Base-by-base conservation (phyloP, 164 flowering plant genomes). In the Warburgia ugandensis region DNA sequence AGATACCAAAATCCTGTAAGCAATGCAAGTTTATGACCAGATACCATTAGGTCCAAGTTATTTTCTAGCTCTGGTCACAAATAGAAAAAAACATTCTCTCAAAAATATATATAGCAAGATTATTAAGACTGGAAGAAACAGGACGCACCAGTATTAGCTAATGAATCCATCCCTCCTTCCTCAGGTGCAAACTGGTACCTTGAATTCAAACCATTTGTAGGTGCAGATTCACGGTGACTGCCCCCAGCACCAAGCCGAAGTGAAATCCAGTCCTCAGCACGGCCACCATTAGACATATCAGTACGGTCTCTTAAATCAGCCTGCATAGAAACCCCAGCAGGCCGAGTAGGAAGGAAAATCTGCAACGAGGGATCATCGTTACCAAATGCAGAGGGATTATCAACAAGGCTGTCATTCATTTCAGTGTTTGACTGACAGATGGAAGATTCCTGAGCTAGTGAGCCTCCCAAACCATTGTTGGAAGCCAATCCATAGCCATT, bases 341-440 rank as follows among this genome's bases (percentile, higher is more conserved):
- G 86, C 48, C 68, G 68, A 9, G 89, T 73, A 43, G 96, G 94
- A 64, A 84, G 90, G 69, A 86, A 89, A 37, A 84, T 66, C 55
- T 89, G 97, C 56, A 94, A 80, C 8, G 94, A 77, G 11, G 97
- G 95, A 57, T 88, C 96, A 30, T 77, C 82, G 49, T 76, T 69
- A 49, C 70, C 74, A 67, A 82, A 80, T 14, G 86, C 80, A 61
- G 81, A 54, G 11, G 90, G 79, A 66, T 85, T 85, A 61, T 79
- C 87, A 49, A 83, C 86, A 60, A 88, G 66, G 32, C 78, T 70
- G 62, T 66, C 77, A 67, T 68, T 74, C 5, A 72, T 53, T 38
- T 72, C 72, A 32, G 69, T 30, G 51, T 64, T 65, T 43, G 79
- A 29, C 5, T 31, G 78, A 52, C 72, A 67, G 38, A 54, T 61